Conservation (phyloP, 1,284 basidiomycete genomes). For the Ceratobasidium sp. region DNA sequence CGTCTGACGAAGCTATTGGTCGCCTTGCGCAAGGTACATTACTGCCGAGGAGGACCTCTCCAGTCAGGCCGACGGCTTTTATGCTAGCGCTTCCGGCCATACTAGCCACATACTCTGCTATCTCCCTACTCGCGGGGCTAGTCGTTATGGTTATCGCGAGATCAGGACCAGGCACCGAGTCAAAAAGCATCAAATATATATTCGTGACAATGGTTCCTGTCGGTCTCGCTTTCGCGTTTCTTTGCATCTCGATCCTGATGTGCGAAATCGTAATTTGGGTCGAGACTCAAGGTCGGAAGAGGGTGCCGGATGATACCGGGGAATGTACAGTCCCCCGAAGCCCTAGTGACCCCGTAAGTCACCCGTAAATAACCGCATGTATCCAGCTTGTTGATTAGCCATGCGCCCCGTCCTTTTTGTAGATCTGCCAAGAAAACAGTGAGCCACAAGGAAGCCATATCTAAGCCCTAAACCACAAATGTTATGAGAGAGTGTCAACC, state of each 20-base stretch:
- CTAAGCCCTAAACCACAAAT: too few relatives aligned
- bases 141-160: too few relatives aligned
- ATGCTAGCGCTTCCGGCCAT: conserved; percentile 10
- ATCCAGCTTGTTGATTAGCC: too few relatives aligned
- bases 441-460: too few relatives aligned
- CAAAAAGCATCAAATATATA: background rate
- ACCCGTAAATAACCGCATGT: too few relatives aligned
- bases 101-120: conserved; percentile 8
- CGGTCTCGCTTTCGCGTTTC: background rate
- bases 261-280: conserved; percentile 8
- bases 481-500: too few relatives aligned
- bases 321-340: too few relatives aligned
- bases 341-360: too few relatives aligned
- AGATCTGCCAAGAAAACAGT: too few relatives aligned
- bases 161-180: too few relatives aligned
- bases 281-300: background rate
- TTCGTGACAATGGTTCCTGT: conserved; percentile 7
- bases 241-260: background rate
- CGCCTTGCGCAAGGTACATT: conserved; percentile 15
- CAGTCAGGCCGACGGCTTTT: conserved; percentile 15
- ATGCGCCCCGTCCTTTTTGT: too few relatives aligned
- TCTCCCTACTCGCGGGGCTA: background rate
- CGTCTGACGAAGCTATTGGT: conserved; percentile 12
- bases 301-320: background rate
- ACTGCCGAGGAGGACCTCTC: background rate